Evolutionary conservation across 2,329 filamentous ascomycete species (phyloP), one percentile per base, ranked within the genome.

Genomic region (Meredithiella fracta): DNA sequence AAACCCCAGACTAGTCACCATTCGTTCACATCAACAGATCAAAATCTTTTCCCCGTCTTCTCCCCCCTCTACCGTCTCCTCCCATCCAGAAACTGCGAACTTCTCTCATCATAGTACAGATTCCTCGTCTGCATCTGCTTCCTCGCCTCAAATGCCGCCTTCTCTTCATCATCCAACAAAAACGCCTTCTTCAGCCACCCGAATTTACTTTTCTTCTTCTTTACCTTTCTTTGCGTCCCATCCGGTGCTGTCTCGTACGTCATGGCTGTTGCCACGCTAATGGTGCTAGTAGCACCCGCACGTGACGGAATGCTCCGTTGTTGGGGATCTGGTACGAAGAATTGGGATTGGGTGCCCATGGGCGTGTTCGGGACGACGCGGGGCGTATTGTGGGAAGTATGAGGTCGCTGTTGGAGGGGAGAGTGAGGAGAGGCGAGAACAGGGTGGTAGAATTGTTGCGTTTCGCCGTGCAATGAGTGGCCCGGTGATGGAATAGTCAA

Each of bases 101-200:
- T 76, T 54, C 69, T 68, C 3, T 64, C 64, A 20, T 78, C 72
- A 56, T 76, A 75, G 59, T 79, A 80, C 1, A 67, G 67, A 57
- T 74, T 73, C 0, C 64, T 66, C 11, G 63, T 58, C 57, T 73
- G 68, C 62, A 72, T 70, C 6, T 70, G 69, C 63, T 70, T 75
- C 57, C 74, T 73, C 49, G 74, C 73, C 63, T 82, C 78, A 60
- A 80, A 83, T 8, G 74, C 73, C 7, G 73, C 71, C 54, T 73
- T 74, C 65, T 83, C 80, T 51, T 82, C 78, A 22, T 83, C 80
- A 59, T 81, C 79, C 25, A 83, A 67, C 34, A 75, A 77, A 54
- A 83, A 83, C 0, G 79, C 79, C 67, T 83, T 83, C 66, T 82
- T 83, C 56, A 83, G 65, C 80, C 80, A 83, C 1, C 79, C 80